A percentile compares a stretch with the other conserved stretches of the same genome.
phyloP scores from a whole-genome alignment of 768 basidiomycete species.

The Suillus weaverae region DNA sequence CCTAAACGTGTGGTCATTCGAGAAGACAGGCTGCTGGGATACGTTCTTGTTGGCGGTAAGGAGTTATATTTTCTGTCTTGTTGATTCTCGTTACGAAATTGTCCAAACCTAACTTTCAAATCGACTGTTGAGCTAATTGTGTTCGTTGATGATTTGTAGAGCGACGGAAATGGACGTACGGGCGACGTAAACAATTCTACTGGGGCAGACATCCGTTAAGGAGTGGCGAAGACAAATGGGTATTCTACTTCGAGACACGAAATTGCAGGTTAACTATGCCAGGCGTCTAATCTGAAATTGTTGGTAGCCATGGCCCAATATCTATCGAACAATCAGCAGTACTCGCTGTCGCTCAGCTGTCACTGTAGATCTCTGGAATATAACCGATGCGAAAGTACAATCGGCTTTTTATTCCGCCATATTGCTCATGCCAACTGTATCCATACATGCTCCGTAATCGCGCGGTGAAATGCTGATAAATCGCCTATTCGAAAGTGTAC shows the following conservation, averaged over 20 bases:
- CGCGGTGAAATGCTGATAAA: neutral
- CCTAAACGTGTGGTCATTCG: neutral
- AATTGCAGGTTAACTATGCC: neutral
- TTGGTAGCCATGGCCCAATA: neutral
- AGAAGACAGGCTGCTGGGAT: constrained; percentile 1
- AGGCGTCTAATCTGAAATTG: neutral
- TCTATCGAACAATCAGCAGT: neutral
- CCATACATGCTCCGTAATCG: neutral
- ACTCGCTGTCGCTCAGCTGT: no score
- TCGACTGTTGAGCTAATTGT: neutral
- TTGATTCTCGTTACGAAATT: neutral
- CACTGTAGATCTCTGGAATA: neutral
- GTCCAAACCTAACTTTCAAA: neutral
- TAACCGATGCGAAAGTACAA: neutral
- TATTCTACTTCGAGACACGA: neutral
- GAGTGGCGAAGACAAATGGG: constrained; percentile 3
- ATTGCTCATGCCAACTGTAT: neutral
- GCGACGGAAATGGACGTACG: neutral
- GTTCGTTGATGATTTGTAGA: neutral
- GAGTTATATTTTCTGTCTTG: neutral
- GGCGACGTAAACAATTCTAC: neutral
- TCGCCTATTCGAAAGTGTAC: neutral
- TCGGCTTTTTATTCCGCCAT: neutral
- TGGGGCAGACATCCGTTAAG: neutral
- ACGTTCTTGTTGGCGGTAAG: constrained; percentile 1